Evolutionary conservation across 2,329 filamentous ascomycete genomes (phyloP).

Genomic region (Nakataea oryzae): DNA sequence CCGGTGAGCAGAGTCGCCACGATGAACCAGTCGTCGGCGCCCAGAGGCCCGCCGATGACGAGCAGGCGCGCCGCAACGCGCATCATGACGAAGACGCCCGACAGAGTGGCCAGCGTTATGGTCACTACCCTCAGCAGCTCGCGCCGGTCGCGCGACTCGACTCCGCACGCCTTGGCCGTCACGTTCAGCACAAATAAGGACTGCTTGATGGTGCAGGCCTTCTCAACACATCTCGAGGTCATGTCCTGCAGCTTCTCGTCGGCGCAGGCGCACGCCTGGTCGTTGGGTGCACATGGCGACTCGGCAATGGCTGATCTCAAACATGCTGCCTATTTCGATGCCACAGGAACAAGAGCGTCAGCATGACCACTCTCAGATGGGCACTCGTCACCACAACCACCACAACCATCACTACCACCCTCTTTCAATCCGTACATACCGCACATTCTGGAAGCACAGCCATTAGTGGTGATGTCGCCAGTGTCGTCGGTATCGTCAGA

Average conservation of each 20-base stretch:
- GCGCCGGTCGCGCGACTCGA: slow-evolving; percentile 16
- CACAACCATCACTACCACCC: not conserved
- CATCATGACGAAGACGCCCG: slow-evolving; percentile 23
- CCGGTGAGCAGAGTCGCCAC: slow-evolving; percentile 15
- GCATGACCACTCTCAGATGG: not conserved
- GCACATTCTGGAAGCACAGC: not conserved
- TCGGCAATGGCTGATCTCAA: not conserved
- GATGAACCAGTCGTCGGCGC: slow-evolving; percentile 24
- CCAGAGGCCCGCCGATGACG: slow-evolving; percentile 11
- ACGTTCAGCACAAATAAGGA: slow-evolving; percentile 8
- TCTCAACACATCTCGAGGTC: not conserved
- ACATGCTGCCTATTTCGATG: not conserved
- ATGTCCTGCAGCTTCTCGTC: not conserved
- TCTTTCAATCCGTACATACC: not conserved
- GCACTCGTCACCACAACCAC: not conserved
- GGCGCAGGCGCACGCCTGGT: slow-evolving; percentile 2
- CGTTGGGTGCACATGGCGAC: not conserved
- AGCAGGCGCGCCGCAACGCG: slow-evolving; percentile 23
- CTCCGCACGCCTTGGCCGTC: slow-evolving; percentile 15
- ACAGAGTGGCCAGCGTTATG: slow-evolving; percentile 19
- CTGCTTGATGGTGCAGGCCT: not conserved
- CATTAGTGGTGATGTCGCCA: not conserved
- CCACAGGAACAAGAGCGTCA: not conserved
- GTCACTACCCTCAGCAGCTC: slow-evolving; percentile 20
- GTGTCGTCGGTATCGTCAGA: not conserved